Base-by-base conservation (phyloP, 495 filamentous ascomycete genomes). In the Copromyces sp. region DNA sequence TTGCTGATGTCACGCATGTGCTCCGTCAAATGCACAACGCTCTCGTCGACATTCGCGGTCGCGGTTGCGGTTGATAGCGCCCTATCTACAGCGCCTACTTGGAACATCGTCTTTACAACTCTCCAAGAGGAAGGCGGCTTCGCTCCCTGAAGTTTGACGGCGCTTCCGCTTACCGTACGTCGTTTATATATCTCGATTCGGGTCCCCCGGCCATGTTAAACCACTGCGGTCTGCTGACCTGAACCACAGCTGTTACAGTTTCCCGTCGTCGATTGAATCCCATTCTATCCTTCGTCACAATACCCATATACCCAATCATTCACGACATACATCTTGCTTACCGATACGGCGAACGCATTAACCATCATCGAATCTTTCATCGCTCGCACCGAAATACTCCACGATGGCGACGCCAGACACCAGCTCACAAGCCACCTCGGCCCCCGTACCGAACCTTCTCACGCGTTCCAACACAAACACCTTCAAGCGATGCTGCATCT, bases 401-500 rank as follows among this genome's bases (percentile, higher is more conserved):
- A 39, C 35, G 40, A 29, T 38, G 69, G 39, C 68, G 9, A n/a
- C 53, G 9, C 40, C 41, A 47, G 9, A 41, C 39, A 41, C 40
- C 37, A 17, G 53, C 68, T 29, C 41, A 69, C 35, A 9, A 73
- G 74, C 68, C 29, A 68, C 4, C 69, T 73, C 17, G 71, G 73
- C 12, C 74, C 75, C 20, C 72, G 73, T 24, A 72, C 75, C 29
- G 29, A 37, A 37, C 5, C 29, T 17, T 8, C 42, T 71, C 44
- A 71, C 14, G 9, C 70, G 70, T n/a, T 39, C 69, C 9, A 41
- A 69, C 2, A 69, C 75, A 39, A 77, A 82, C 73, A 80, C 77
- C 39, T 70, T 53, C 17, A 53, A 90, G 37, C 89, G 89, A 81
- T 99, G 95, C 81, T 98, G 93, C 91, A 94, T 99, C 77, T 99